Evolutionary conservation across 176 grass and related monocot genomes (phyloP).

Genomic region (Coix lacrymajobi): DNA sequence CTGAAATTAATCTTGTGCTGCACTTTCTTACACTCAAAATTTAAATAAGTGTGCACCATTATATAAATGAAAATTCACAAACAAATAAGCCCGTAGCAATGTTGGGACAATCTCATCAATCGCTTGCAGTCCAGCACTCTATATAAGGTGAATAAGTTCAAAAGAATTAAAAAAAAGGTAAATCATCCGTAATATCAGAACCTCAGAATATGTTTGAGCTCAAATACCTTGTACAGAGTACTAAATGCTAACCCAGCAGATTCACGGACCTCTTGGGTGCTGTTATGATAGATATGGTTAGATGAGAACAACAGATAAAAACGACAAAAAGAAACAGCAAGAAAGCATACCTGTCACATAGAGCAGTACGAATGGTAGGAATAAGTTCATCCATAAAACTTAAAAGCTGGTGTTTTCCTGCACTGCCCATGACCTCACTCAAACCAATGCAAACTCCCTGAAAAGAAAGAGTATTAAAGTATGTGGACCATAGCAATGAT

Average conservation of each 20-base stretch:
- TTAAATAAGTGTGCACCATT: background rate
- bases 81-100: conserved; percentile 61
- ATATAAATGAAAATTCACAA: background rate
- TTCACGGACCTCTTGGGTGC: conserved; percentile 91
- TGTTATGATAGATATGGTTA: conserved; percentile 30
- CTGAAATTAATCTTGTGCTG: background rate
- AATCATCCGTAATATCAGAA: conserved; percentile 27
- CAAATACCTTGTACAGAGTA: conserved; percentile 93
- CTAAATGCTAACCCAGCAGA: conserved; percentile 97
- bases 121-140: conserved; percentile 98
- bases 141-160: conserved; percentile 23
- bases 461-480: conserved; percentile 14
- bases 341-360: conserved; percentile 90
- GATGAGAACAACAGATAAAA: conserved; percentile 16
- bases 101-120: conserved; percentile 99
- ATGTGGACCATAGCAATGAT: background rate
- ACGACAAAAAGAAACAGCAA: conserved; percentile 14
- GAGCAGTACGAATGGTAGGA: conserved; percentile 94
- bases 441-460: conserved; percentile 99
- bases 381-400: conserved; percentile 95
- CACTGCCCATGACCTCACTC: conserved; percentile 97
- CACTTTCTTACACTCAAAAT: background rate
- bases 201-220: conserved; percentile 6
- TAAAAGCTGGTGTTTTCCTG: conserved; percentile 86
- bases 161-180: background rate